Conservation (phyloP, 345 rosid species). For the Psidium guajava region DNA sequence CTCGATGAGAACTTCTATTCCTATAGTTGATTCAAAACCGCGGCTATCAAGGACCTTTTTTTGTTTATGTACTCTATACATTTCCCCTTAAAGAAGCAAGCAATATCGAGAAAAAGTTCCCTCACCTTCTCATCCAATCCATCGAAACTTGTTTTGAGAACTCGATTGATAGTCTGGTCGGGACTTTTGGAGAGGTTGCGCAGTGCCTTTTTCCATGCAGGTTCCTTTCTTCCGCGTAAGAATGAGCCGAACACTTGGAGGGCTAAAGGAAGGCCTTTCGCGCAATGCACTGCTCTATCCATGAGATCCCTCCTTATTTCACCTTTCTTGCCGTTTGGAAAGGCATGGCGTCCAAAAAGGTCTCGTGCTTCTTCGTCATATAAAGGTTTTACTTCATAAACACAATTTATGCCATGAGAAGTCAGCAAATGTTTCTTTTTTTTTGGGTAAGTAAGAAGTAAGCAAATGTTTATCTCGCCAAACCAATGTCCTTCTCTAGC, state of each 20-base stretch:
- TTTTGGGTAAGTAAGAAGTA: not conserved
- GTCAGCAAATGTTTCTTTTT: not conserved
- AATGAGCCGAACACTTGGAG: not conserved
- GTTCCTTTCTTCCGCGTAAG: not conserved
- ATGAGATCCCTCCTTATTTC: not conserved
- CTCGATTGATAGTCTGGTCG: not conserved
- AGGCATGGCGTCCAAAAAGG: not conserved
- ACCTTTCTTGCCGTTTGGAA: not conserved
- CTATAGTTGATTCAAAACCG: not conserved
- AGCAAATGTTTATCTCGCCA: not conserved
- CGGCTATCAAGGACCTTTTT: not conserved
- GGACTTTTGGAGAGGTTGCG: not conserved
- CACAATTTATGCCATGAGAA: not conserved
- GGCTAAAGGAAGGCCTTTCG: not conserved
- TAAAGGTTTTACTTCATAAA: not conserved
- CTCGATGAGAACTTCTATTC: not conserved
- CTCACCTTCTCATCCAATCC: not conserved
- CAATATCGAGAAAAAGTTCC: not conserved
- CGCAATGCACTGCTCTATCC: not conserved
- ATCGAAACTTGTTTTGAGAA: not conserved
- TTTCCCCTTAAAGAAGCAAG: not conserved
- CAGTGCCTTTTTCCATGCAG: not conserved
- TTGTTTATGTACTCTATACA: not conserved
- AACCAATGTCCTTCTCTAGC: not conserved
- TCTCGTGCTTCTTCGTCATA: not conserved